Conservation (phyloP, 2,329 filamentous ascomycete species). For the Exophiala sp. region DNA sequence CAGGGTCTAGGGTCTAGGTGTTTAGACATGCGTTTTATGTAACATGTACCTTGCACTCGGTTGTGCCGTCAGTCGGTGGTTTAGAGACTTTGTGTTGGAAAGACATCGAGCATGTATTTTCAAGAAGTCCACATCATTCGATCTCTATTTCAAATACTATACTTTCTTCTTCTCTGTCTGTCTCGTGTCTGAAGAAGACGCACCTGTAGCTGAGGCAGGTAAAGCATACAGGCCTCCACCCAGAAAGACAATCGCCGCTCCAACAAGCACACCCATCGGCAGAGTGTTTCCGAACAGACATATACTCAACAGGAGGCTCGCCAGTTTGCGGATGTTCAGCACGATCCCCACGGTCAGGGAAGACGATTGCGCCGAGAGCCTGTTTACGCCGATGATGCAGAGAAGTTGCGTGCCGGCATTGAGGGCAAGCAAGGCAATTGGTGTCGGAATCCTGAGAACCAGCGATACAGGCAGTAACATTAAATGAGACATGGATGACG, state of each 20-base stretch:
- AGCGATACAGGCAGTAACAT: background rate
- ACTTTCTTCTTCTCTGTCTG: background rate
- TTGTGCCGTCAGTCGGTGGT: no score
- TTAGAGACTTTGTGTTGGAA: background rate
- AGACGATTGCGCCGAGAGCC: conserved; percentile 82
- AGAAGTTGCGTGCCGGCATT: conserved; percentile 83
- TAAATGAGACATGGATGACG: background rate
- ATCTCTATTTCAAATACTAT: background rate
- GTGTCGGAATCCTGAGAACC: conserved; percentile 33
- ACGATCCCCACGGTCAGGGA: conserved; percentile 96
- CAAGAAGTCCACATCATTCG: background rate
- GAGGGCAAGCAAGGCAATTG: conserved; percentile 38
- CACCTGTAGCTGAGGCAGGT: conserved; percentile 1
- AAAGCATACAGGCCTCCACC: conserved; percentile 79
- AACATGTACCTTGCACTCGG: no score
- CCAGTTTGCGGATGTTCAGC: conserved; percentile 88
- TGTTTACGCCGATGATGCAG: conserved; percentile 92
- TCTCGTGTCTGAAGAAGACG: background rate
- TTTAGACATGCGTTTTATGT: no score
- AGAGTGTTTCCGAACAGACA: conserved; percentile 89
- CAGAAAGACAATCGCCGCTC: conserved; percentile 81
- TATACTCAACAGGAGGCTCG: conserved; percentile 86
- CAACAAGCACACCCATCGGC: conserved; percentile 70
- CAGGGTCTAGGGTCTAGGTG: no score
- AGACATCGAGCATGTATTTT: background rate